Evolutionary conservation across 768 basidiomycete species (phyloP), one percentile per base, ranked within the genome.

Genomic region (Multifurca ochricompacta): DNA sequence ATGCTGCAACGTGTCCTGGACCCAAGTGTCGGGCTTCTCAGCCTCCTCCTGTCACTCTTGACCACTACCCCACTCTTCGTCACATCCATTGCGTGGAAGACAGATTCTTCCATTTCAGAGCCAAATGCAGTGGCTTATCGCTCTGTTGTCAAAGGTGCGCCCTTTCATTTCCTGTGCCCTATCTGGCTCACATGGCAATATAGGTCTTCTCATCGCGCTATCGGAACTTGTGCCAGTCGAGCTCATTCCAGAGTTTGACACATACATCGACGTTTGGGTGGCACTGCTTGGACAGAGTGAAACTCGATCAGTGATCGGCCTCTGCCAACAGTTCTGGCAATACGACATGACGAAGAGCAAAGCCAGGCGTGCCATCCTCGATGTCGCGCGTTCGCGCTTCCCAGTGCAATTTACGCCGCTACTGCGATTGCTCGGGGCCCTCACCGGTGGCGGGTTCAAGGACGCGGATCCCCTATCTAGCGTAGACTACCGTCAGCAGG

Each of bases 281-380:
- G 78, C 83, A 0, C 72, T 95, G 14, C 90, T 86, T 54, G 89
- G 90, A 6, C 77, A 86, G 23, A 87, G 85, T 60, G 83, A 81
- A 72, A 67, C 71, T 65, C 65, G 69, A 54, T 79, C 87, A 27
- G 75, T 87, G 23, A 73, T 78, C 10, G 80, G 79, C 3, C 82
- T 95, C 55, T 87, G 85, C 59, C 71, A 76, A 5, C 89, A 93
- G 60, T 94, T 81, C 67, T 97, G 93, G 91, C 75, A 82, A 49
- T 74, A 71, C 1, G 91, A 93, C 63, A 87, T 82, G 80, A 71
- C 80, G 35, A 73, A 76, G 34, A 80, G 80, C 43, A 74, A 77
- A 3, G 71, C 82, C 18, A 86, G 91, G 28, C 79, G 86, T 25
- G 86, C 87, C 32, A 78, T 94, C 46, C 78, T 97, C 51, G 91